Conservation (phyloP, 139 green algal genomes). For the Micromonas pusilla region DNA sequence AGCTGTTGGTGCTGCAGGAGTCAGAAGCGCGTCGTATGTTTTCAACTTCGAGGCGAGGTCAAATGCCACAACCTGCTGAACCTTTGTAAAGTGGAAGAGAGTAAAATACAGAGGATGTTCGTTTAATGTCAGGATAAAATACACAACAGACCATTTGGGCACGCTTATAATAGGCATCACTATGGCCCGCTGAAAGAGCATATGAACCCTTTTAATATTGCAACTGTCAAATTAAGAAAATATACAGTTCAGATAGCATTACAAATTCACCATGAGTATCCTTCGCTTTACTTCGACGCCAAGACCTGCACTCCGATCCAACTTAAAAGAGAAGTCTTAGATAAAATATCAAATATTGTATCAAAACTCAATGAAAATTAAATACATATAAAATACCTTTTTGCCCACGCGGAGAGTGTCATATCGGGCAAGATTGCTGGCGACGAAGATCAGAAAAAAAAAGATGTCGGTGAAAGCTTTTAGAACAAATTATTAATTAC, state of each 20-base stretch:
- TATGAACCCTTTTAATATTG: conserved; percentile 1
- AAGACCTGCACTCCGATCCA: background rate
- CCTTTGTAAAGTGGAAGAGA: background rate
- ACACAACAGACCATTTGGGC: background rate
- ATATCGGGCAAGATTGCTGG: conserved; percentile 31
- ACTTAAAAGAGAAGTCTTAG: background rate
- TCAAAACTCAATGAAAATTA: background rate
- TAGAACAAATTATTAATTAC: background rate
- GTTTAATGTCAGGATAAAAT: too few species aligned
- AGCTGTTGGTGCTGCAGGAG: background rate
- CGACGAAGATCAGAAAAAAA: background rate
- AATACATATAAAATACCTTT: background rate
- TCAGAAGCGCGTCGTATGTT: background rate
- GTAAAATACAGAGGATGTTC: too few species aligned
- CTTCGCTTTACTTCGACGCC: conserved; percentile 11
- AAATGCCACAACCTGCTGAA: background rate
- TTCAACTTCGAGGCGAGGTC: background rate
- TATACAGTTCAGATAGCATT: too few species aligned
- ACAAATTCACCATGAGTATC: conserved; percentile 12
- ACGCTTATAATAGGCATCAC: conserved; percentile 3
- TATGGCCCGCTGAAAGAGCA: conserved; percentile 4
- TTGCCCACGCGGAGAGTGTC: conserved; percentile 21
- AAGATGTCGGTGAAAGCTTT: background rate
- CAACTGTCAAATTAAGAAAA: too few species aligned
- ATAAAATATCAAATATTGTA: background rate